A percentile compares a stretch with the other conserved stretches of the same genome.
Conservation (phyloP, 2,329 filamentous ascomycete genomes). For the Talaromyces atroroseus region DNA sequence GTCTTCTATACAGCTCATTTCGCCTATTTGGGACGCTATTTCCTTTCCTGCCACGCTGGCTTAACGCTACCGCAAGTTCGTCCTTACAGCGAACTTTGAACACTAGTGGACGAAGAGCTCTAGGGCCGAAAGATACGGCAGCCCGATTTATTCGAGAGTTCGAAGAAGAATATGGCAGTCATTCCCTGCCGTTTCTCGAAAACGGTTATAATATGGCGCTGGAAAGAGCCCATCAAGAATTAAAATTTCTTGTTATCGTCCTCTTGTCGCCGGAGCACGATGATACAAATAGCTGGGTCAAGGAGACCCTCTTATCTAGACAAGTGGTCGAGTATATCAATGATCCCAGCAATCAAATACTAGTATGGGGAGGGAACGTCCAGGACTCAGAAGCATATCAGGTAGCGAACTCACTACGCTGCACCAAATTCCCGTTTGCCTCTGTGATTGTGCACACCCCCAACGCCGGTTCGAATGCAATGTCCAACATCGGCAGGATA, state of each 20-base stretch:
- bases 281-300: slow-evolving; percentile 75
- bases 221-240: slow-evolving; percentile 80
- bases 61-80: slow-evolving; percentile 44
- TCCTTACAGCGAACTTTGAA: slow-evolving; percentile 46
- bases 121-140: slow-evolving; percentile 82
- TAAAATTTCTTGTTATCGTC: slow-evolving; percentile 86
- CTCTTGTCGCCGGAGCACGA: slow-evolving; percentile 91
- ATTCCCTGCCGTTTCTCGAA: slow-evolving; percentile 69
- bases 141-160: slow-evolving; percentile 87
- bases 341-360: slow-evolving; percentile 68
- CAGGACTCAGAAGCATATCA: slow-evolving; percentile 93
- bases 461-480: slow-evolving; percentile 73
- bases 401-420: slow-evolving; percentile 77
- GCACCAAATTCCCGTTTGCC: slow-evolving; percentile 88
- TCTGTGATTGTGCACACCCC: slow-evolving; percentile 83
- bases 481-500: slow-evolving; percentile 81
- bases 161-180: slow-evolving; percentile 79
- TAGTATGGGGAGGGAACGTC: slow-evolving; percentile 90
- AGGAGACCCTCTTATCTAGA: slow-evolving; percentile 71
- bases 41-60: slow-evolving; percentile 67
- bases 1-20: slow-evolving; percentile 60
- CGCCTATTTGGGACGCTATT: slow-evolving; percentile 71
- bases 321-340: slow-evolving; percentile 70
- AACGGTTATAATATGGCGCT: slow-evolving; percentile 88
- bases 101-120: slow-evolving; percentile 64